Conservation (phyloP, 768 basidiomycete genomes). For the Gymnopilus dilepis region DNA sequence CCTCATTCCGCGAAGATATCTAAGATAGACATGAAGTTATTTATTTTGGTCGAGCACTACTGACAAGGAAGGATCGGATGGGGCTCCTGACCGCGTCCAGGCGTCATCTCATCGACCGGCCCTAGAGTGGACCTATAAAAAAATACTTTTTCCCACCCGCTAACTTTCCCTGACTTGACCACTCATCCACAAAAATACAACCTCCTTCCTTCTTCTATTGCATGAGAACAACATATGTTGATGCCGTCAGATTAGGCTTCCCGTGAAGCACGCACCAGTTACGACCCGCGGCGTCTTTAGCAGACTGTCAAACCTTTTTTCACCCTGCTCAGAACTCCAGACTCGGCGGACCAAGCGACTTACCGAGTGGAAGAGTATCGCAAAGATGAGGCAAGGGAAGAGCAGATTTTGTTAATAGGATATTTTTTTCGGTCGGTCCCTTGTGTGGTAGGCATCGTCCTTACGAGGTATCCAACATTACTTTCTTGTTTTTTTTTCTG, state of each 20-base stretch:
- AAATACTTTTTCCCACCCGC: conserved; percentile 3
- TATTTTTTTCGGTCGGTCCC: conserved; percentile 65
- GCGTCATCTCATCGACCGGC: conserved; percentile 13
- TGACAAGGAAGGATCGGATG: not conserved
- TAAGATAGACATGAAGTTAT: not conserved
- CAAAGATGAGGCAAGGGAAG: conserved; percentile 48
- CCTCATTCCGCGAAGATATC: not conserved
- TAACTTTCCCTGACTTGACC: not conserved
- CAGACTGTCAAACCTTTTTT: not conserved
- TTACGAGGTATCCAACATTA: conserved; percentile 69
- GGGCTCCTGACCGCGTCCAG: not conserved
- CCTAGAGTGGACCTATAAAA: conserved; percentile 20
- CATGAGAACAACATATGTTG: not conserved
- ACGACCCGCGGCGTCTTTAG: not conserved
- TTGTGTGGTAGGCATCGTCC: conserved; percentile 46
- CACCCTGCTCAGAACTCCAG: conserved; percentile 51
- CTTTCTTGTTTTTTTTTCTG: too few species aligned
- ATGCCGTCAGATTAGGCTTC: not conserved
- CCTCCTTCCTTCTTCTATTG: not conserved
- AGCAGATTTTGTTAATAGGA: conserved; percentile 34
- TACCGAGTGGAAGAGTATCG: conserved; percentile 54
- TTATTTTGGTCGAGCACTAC: not conserved
- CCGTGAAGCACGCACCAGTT: not conserved
- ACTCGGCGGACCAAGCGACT: conserved; percentile 36
- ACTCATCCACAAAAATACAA: not conserved